A percentile compares a stretch with the other conserved stretches of the same genome.
These are phyloP conservation scores for Ramaria rubella DNA, from an alignment of 768 basidiomycete genomes.

Conservation along the genomic window DNA sequence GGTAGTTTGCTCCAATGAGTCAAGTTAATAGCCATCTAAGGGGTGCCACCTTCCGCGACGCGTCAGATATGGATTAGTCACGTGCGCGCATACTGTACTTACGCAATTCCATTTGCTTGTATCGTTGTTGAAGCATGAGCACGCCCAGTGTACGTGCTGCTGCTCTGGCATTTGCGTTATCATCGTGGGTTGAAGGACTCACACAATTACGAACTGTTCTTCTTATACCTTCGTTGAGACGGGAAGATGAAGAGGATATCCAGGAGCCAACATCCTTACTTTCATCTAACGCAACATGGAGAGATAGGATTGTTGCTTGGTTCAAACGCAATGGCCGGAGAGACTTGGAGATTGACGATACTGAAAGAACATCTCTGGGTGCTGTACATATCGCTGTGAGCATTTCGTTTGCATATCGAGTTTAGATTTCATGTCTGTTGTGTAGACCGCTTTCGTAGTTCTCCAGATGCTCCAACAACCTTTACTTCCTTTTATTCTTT, in stretches of 20 bases:
- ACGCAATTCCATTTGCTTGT: too few species aligned
- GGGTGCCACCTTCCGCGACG: too few species aligned
- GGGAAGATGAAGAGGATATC: background rate
- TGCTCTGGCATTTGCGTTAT: slow-evolving; percentile 14
- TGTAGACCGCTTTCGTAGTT: slow-evolving; percentile 14
- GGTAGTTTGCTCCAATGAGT: too few species aligned
- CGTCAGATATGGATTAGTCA: too few species aligned
- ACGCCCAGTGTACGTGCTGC: background rate
- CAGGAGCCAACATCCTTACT: background rate
- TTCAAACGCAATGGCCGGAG: slow-evolving; percentile 5
- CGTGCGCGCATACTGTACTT: too few species aligned
- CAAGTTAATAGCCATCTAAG: too few species aligned
- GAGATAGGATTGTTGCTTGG: slow-evolving; percentile 4
- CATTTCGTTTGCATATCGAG: background rate
- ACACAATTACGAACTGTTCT: slow-evolving; percentile 14
- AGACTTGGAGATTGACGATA: slow-evolving; percentile 13
- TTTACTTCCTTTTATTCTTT: slow-evolving; percentile 19
- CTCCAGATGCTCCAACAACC: slow-evolving; percentile 16
- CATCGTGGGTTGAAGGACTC: slow-evolving; percentile 20
- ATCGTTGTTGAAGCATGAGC: too few species aligned
- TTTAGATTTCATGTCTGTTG: background rate
- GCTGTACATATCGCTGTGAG: slow-evolving; percentile 11
- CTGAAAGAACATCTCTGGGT: slow-evolving; percentile 10
- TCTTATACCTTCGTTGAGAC: slow-evolving; percentile 7
- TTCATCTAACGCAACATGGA: slow-evolving; percentile 2